Conservation (phyloP, 2,329 filamentous ascomycete species). For the Stagonosporopsis rhizophila region DNA sequence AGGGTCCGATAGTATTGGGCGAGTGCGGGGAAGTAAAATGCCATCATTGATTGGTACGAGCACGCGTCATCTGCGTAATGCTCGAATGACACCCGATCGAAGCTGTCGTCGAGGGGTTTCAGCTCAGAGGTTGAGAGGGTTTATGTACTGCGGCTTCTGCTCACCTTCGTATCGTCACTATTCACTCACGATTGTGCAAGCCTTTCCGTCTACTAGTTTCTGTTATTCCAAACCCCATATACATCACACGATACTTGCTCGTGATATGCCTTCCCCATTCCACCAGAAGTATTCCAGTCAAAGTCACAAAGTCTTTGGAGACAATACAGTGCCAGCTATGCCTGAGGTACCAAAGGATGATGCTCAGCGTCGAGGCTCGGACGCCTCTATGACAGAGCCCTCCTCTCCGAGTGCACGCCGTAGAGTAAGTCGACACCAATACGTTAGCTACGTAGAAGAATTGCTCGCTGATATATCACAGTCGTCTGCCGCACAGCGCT, state of each 20-base stretch:
- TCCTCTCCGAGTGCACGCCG: slow-evolving; percentile 36
- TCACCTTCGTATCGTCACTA: not conserved
- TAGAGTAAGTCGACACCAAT: slow-evolving; percentile 28
- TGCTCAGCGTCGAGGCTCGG: slow-evolving; percentile 41
- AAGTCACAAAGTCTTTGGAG: slow-evolving; percentile 41
- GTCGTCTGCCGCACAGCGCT: slow-evolving; percentile 43
- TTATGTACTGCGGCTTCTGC: slow-evolving; percentile 20
- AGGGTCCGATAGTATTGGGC: slow-evolving; percentile 35
- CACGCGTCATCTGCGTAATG: slow-evolving; percentile 40
- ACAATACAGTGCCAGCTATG: slow-evolving; percentile 38
- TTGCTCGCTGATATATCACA: slow-evolving; percentile 19
- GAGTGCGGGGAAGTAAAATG: slow-evolving; percentile 43
- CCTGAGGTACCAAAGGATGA: slow-evolving; percentile 45
- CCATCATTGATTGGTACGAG: slow-evolving; percentile 47
- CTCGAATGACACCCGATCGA: slow-evolving; percentile 37
- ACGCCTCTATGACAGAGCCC: slow-evolving; percentile 32
- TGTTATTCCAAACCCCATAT: not conserved
- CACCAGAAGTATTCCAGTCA: slow-evolving; percentile 49
- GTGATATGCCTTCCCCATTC: slow-evolving; percentile 47
- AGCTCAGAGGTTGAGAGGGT: slow-evolving; percentile 26
- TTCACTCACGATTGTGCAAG: not conserved
- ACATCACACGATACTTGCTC: not conserved
- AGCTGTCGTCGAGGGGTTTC: slow-evolving; percentile 12
- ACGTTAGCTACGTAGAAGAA: not conserved
- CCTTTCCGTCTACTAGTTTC: not conserved